Percentiles rank a stretch among this genome's conserved stretches.
phyloP scores from a whole-genome alignment of 768 basidiomycete genomes.

The Termitomyces heimii region DNA sequence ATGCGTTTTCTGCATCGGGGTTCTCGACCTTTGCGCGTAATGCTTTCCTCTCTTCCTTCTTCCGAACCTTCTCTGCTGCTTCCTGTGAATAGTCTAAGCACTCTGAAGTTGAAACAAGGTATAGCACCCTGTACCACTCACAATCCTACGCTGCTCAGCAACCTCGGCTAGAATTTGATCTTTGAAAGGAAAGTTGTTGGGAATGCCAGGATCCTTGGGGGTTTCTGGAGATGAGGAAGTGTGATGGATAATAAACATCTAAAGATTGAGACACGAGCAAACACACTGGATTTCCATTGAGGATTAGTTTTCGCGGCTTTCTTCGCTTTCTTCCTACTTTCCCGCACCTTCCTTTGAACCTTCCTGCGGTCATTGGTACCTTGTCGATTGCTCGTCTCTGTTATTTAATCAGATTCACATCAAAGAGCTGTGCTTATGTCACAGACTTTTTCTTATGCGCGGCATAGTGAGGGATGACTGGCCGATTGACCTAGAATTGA shows the following conservation, averaged over 20 bases:
- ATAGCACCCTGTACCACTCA: slow-evolving; percentile 25
- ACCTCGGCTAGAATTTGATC: slow-evolving; percentile 91
- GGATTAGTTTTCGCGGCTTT: slow-evolving; percentile 74
- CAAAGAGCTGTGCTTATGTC: background rate
- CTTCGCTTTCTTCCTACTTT: slow-evolving; percentile 69
- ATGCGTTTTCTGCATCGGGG: background rate
- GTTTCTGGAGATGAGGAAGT: slow-evolving; percentile 43
- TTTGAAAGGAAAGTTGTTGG: slow-evolving; percentile 90
- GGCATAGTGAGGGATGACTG: slow-evolving; percentile 2
- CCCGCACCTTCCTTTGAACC: slow-evolving; percentile 69
- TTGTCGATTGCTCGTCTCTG: slow-evolving; percentile 82
- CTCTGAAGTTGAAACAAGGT: background rate
- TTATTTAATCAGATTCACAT: slow-evolving; percentile 3
- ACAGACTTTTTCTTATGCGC: slow-evolving; percentile 14
- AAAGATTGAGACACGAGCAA: background rate
- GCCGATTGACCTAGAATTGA: background rate
- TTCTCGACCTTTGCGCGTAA: slow-evolving; percentile 15
- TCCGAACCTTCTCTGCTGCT: slow-evolving; percentile 68
- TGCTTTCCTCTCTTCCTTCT: slow-evolving; percentile 61
- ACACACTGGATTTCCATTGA: slow-evolving; percentile 87
- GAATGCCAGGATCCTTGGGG: slow-evolving; percentile 89
- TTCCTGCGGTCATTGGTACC: slow-evolving; percentile 70
- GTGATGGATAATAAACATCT: background rate
- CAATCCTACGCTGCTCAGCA: slow-evolving; percentile 71
- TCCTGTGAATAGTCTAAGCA: slow-evolving; percentile 35